Percentiles rank a stretch among this genome's conserved stretches.
Conservation (phyloP, 495 filamentous ascomycete genomes). For the Xylaria longipes region DNA sequence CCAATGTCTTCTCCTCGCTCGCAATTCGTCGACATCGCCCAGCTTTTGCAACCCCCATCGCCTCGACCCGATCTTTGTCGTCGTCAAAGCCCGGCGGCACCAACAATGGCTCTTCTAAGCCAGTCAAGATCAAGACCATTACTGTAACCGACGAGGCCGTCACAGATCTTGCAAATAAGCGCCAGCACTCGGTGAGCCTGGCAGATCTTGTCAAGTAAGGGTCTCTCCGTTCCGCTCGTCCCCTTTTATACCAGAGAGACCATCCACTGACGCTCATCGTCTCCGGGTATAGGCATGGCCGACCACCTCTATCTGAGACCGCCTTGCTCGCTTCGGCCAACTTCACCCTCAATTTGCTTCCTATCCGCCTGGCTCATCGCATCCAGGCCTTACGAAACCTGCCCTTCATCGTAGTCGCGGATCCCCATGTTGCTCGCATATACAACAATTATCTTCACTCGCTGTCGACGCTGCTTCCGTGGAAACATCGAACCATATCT, state of each 20-base stretch:
- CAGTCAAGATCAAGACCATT: slow-evolving; percentile 45
- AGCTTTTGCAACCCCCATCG: neutral
- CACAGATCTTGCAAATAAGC: slow-evolving; percentile 74
- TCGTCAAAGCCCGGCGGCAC: slow-evolving; percentile 13
- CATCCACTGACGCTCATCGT: slow-evolving; percentile 12
- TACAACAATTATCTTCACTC: slow-evolving; percentile 96
- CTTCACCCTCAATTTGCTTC: slow-evolving; percentile 91
- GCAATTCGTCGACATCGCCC: slow-evolving; percentile 21
- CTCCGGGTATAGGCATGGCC: slow-evolving; percentile 70
- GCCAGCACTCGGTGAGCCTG: slow-evolving; percentile 80
- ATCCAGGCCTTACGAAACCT: slow-evolving; percentile 91
- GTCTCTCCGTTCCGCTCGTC: neutral
- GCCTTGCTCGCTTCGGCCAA: slow-evolving; percentile 88
- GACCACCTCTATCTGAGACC: slow-evolving; percentile 80
- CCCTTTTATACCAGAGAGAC: slow-evolving; percentile 13
- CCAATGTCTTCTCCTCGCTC: slow-evolving; percentile 38
- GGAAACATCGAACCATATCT: slow-evolving; percentile 73
- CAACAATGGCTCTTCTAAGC: slow-evolving; percentile 45
- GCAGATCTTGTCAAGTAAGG: slow-evolving; percentile 85
- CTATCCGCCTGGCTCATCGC: slow-evolving; percentile 91
- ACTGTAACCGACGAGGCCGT: slow-evolving; percentile 70
- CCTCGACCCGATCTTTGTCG: slow-evolving; percentile 25
- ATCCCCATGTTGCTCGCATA: slow-evolving; percentile 88
- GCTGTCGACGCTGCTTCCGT: slow-evolving; percentile 84
- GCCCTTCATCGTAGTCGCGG: slow-evolving; percentile 96